Percentiles rank a stretch among this genome's conserved stretches.
Conservation (phyloP, 2,329 filamentous ascomycete species). For the Diaporthe aspalathi region DNA sequence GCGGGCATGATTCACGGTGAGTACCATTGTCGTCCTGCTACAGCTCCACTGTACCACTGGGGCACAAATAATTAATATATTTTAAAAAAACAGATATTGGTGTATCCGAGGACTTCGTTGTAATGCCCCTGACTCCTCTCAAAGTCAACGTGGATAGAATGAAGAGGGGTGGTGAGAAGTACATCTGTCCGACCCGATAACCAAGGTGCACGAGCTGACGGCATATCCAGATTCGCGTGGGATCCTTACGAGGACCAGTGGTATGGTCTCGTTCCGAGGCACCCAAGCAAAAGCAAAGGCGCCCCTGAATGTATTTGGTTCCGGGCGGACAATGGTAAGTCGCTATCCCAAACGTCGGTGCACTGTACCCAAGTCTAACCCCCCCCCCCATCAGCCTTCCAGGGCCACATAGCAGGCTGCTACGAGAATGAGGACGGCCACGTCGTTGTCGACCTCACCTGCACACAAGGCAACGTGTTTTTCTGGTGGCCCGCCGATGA, state of each 20-base stretch:
- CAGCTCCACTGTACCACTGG: too few species aligned
- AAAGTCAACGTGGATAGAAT: slow-evolving; percentile 58
- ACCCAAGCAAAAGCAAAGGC: slow-evolving; percentile 62
- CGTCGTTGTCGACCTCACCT: slow-evolving; percentile 57
- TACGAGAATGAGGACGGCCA: slow-evolving; percentile 60
- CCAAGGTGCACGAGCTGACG: too few species aligned
- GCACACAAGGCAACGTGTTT: slow-evolving; percentile 57
- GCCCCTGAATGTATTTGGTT: slow-evolving; percentile 57
- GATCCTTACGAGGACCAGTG: slow-evolving; percentile 65
- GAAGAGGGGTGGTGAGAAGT: slow-evolving; percentile 59
- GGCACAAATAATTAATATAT: too few species aligned
- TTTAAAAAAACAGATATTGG: too few species aligned
- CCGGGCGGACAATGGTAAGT: slow-evolving; percentile 60
- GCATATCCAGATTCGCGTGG: slow-evolving; percentile 54
- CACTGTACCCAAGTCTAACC: background rate
- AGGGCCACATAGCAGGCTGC: slow-evolving; percentile 60
- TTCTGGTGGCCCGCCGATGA: slow-evolving; percentile 57
- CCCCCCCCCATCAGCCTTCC: slow-evolving; percentile 49
- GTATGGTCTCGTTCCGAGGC: slow-evolving; percentile 64
- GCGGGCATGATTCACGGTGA: slow-evolving; percentile 62
- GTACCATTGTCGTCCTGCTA: too few species aligned
- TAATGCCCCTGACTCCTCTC: slow-evolving; percentile 60
- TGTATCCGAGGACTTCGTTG: slow-evolving; percentile 59
- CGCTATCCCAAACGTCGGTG: too few species aligned
- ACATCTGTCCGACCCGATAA: too few species aligned